Base-by-base conservation (phyloP, 495 filamentous ascomycete genomes). In the Hypoxylon lienhwacheense region DNA sequence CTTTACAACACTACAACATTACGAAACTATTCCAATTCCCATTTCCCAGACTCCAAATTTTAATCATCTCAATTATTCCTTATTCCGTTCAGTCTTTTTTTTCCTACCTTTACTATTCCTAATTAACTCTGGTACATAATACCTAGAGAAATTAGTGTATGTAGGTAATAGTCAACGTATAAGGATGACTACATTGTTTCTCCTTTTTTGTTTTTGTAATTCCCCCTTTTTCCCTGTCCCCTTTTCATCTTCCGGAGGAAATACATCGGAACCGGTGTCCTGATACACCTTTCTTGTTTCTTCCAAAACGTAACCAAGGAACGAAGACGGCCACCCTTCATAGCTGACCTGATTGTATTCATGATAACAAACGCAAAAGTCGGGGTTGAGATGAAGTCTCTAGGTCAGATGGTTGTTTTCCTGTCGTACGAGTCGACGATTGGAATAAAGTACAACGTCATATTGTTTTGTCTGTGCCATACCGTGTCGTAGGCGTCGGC, bases 371-470 rank as follows among this genome's bases (percentile, higher is more conserved):
- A n/a, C n/a, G n/a, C n/a, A n/a, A n/a, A n/a, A 44, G 25, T 43
- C 31, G 4, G n/a, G 16, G 32, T 36, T 1, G 5, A 35, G 32
- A 42, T 29, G 25, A 34, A 16, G 21, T 10, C 33, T 26, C 31
- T 16, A 51, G 21, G 40, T 47, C 35, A 45, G 34, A 15, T 20
- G 22, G 45, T 10, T 16, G 37, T 39, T 34, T 16, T 39, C 33
- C 16, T 55, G 49, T 61, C 51, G 46, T 55, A 55, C 51, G 52
- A 22, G 31, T 52, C 10, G 24, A 48, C 35, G 21, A 28, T 21
- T 37, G 46, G 36, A 47, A 37, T 46, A 47, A 16, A 26, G 37
- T 17, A 20, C 42, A 28, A 53, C 47, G 36, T 56, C 52, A 53
- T 50, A 33, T 43, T 26, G 24, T 14, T 35, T 8, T 29, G 42